phyloP scores from a whole-genome alignment of 2,329 filamentous ascomycete species.

The Fusarium begoniae region DNA sequence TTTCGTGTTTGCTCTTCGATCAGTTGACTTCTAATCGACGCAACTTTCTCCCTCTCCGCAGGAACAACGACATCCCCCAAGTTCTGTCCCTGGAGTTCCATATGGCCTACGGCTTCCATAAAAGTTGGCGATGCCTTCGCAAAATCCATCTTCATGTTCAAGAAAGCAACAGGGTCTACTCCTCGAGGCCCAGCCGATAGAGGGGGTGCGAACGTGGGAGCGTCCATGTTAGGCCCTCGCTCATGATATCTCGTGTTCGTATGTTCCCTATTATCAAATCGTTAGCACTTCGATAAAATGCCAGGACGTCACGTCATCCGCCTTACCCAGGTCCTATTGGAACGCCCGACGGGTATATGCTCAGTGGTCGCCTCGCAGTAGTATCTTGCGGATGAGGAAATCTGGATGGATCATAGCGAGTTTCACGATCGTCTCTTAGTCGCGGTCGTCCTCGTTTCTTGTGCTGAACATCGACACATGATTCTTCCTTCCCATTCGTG shows the following conservation, averaged over 20 bases:
- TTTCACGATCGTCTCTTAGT: slow-evolving; percentile 75
- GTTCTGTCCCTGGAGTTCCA: slow-evolving; percentile 57
- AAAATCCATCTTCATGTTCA: slow-evolving; percentile 68
- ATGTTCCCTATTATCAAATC: slow-evolving; percentile 60
- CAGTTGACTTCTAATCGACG: slow-evolving; percentile 60
- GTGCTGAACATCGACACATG: slow-evolving; percentile 84
- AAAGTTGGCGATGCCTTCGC: slow-evolving; percentile 66
- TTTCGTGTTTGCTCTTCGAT: slow-evolving; percentile 66
- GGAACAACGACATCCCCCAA: slow-evolving; percentile 64
- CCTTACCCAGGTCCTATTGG: slow-evolving; percentile 57
- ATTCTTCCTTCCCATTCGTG: slow-evolving; percentile 81
- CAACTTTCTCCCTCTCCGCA: slow-evolving; percentile 62
- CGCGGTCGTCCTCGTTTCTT: slow-evolving; percentile 84
- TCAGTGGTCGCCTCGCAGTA: slow-evolving; percentile 59
- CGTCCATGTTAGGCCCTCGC: slow-evolving; percentile 58
- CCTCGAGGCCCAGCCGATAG: slow-evolving; percentile 52
- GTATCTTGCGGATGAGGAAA: slow-evolving; percentile 58
- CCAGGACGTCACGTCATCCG: slow-evolving; percentile 54
- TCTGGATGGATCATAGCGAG: slow-evolving; percentile 63
- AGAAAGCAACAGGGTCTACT: slow-evolving; percentile 65
- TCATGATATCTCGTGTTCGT: slow-evolving; percentile 61
- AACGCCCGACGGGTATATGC: slow-evolving; percentile 59
- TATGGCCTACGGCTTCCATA: slow-evolving; percentile 62
- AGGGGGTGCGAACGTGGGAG: slow-evolving; percentile 58
- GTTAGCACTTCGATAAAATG: slow-evolving; percentile 62